Percentiles rank a stretch among this genome's conserved stretches.
Evolutionary conservation across 1,139 yeast genomes (phyloP).

Genomic region (Kodamaea ohmeri): DNA sequence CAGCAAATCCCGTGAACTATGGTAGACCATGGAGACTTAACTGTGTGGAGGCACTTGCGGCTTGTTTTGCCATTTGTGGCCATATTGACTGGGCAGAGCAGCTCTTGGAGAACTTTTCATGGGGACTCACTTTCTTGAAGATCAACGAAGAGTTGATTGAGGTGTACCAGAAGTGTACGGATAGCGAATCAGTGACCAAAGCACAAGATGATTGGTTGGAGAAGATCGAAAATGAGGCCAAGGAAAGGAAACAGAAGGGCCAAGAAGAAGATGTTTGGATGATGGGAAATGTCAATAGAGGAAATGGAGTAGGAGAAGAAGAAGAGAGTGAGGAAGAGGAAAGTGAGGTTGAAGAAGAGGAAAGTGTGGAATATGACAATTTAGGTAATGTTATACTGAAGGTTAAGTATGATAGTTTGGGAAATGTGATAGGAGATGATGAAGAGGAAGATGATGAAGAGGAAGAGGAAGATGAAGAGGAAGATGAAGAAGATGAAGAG

Average conservation of each 20-base stretch:
- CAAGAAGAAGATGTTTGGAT: constrained; percentile 69
- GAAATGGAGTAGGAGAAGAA: constrained; percentile 12
- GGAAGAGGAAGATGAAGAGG: constrained; percentile 7
- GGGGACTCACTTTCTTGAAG: constrained; percentile 87
- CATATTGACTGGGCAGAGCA: constrained; percentile 84
- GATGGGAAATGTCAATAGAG: constrained; percentile 71
- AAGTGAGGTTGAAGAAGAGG: constrained; percentile 12
- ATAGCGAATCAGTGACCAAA: constrained; percentile 64
- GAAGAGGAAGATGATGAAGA: constrained; percentile 8
- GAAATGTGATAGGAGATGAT: constrained; percentile 14
- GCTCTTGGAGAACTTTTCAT: constrained; percentile 74
- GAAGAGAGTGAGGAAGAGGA: constrained; percentile 14
- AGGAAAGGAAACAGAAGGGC: constrained; percentile 55
- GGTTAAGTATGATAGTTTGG: constrained; percentile 16
- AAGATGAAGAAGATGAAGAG: constrained; percentile 1
- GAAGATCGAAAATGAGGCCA: constrained; percentile 63
- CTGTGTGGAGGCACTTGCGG: constrained; percentile 97
- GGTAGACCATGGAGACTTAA: constrained; percentile 96
- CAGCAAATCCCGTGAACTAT: constrained; percentile 95
- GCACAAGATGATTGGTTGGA: constrained; percentile 81
- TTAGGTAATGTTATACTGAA: constrained; percentile 16
- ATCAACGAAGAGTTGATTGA: constrained; percentile 78
- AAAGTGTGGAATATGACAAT: constrained; percentile 14
- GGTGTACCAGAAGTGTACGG: constrained; percentile 75
- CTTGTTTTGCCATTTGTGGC: constrained; percentile 94